Conservation (phyloP, 169 alveolate species). For the Babesia sp. region DNA sequence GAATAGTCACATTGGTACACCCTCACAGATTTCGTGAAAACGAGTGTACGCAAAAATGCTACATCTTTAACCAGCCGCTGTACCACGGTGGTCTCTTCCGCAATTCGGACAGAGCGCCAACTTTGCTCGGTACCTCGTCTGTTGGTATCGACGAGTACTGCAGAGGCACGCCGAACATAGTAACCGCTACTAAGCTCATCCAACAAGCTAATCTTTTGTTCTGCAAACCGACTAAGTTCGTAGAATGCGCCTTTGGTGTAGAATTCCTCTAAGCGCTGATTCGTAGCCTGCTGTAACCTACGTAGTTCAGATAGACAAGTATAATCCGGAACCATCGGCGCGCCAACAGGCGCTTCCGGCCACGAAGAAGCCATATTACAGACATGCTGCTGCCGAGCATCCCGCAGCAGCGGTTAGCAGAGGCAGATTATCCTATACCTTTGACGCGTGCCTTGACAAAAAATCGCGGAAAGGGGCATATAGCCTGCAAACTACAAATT, state of each 20-base stretch:
- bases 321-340: background rate
- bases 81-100: background rate
- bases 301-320: conserved; percentile 6
- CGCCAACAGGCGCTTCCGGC: conserved; percentile 1
- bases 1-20: conserved; percentile 5
- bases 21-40: conserved; percentile 3
- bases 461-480: no score
- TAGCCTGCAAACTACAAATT: no score
- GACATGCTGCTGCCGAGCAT: conserved; percentile 7
- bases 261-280: background rate
- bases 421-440: no score
- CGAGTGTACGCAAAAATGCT: background rate
- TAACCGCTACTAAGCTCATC: background rate
- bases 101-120: background rate
- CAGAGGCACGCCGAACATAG: background rate
- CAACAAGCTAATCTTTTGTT: background rate
- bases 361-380: conserved; percentile 1
- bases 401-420: no score
- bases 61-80: background rate
- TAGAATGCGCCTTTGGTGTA: background rate
- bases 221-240: background rate
- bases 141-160: background rate
- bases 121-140: background rate
- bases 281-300: conserved; percentile 5
- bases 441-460: no score